Base-by-base conservation (phyloP, 73 alveolate species). In the Symbiodinium natans region DNA sequence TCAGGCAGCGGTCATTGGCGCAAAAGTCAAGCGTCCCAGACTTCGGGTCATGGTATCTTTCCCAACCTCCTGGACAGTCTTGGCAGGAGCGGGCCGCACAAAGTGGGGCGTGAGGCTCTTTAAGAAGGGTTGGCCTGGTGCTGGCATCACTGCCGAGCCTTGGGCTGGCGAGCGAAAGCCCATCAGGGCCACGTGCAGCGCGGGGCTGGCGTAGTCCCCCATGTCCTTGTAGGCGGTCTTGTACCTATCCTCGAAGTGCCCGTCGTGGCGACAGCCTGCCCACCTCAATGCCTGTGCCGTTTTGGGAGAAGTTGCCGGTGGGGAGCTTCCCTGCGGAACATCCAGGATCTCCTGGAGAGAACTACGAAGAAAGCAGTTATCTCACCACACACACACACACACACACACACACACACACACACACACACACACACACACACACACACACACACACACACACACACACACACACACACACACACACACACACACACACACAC, bases 241-340 rank as follows among this genome's bases (percentile, higher is more conserved):
- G 77, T 88, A 88, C 43, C 95, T 38, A 68, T 88, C 82, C 93
- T 86, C 93, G 39, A 86, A 86, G 41, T 86, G 93, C 33, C 93
- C 93, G 25, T 86, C 93, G 34, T 86, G 31, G n/a, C 93, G 93
- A 4, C 93, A 82, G 17, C 93, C 93, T 86, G 93, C 93, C 93
- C 93, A 86, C 56, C 40, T 29, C n/a, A 38, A 31, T 48, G 34
- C 52, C 43, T 43, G 46, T 21, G 68, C 68, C 68, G 13, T 52
- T 52, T 52, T 52, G 68, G 68, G 68, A 52, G 68, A 52, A 27
- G 68, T 52, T 27, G 21, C 68, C 29, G 68, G 68, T 19, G 68
- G 68, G 2, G 68, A 52, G 68, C 21, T n/a, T n/a, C n/a, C n/a
- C n/a, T n/a, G n/a, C n/a, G n/a, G n/a, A n/a, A n/a, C n/a, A n/a